These are phyloP conservation scores for Spizellomyces punctatus DNA, from an alignment of 192 early-diverging fungal genomes.

Conservation along the genomic window DNA sequence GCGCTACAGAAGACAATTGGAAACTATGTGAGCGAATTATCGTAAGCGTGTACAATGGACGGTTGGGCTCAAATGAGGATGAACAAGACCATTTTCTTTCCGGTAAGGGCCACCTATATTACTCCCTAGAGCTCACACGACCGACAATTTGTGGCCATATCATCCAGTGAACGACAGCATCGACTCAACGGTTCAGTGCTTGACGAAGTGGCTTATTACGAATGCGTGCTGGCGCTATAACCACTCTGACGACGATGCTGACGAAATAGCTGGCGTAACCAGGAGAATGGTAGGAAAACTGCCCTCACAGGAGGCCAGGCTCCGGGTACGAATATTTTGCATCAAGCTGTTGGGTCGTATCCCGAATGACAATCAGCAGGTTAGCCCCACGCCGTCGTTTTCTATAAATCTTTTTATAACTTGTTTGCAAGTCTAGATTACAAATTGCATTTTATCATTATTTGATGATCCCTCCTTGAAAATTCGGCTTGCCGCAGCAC, in stretches of 20 bases:
- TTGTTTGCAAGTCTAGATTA: not conserved
- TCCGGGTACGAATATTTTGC: conserved; percentile 9
- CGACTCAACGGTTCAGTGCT: not conserved
- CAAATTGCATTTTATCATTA: conserved; percentile 2
- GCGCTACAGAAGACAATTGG: conserved; percentile 12
- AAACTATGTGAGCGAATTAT: conserved; percentile 2
- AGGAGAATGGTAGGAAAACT: not conserved
- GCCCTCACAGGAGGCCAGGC: not conserved
- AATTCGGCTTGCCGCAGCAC: conserved; percentile 1
- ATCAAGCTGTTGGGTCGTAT: not conserved
- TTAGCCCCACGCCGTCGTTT: not conserved
- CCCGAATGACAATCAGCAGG: not conserved
- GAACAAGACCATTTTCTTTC: not conserved
- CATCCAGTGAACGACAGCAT: not conserved
- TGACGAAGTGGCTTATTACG: conserved; percentile 10
- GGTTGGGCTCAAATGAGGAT: not conserved
- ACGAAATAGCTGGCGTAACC: not conserved
- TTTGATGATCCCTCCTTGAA: not conserved
- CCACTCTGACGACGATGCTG: not conserved
- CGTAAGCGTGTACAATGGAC: not conserved
- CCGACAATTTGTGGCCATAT: not conserved
- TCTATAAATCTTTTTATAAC: not conserved
- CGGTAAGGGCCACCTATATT: not conserved
- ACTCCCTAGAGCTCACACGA: not conserved
- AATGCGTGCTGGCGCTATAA: not conserved